Base-by-base conservation (phyloP, 169 alveolate genomes). In the Plasmodium fragile region DNA sequence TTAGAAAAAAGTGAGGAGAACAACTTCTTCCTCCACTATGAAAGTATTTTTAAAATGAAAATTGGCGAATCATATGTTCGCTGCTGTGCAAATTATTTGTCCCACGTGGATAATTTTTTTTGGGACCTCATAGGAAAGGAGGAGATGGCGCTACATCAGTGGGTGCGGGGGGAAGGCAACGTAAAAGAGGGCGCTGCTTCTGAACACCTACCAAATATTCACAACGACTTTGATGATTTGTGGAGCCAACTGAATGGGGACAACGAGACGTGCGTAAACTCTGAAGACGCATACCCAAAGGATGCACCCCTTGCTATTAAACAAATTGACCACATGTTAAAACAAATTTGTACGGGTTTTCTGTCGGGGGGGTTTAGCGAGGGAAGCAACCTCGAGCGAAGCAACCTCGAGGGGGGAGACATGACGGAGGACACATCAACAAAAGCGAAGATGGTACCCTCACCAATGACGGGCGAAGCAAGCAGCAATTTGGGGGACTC, bases 1-100 rank as follows among this genome's bases (percentile, higher is more conserved):
- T 36, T 25, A 3, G 13, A 7, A 16, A 36, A 28, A 65, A 39
- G 49, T 4, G 34, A 52, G n/a, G 52, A 52, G 34, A 43, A 30
- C 36, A 81, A 83, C 6, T 45, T 22, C 13, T 53, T 70, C 75
- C 30, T 83, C n/a, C 77, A 70, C 69, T 83, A 83, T 53, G 92
- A 83, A 8, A 70, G 75, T 43, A 22, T 83, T 43, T 69, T 72
- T 52, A 41, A 65, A 34, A 83, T 83, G 45, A 69, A 83, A 70
- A 83, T 72, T 11, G 71, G 30, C 4, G 34, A 70, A 25, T 7
- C 92, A 16, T 83, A 52, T 70, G 34, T 3, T 2, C 82, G 75
- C 34, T 70, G 30, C 55, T 41, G 70, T 32, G 13, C 45, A 34
- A 72, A 70, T 28, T 83, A 83, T 70, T 34, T 83, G n/a, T 41